These are phyloP conservation scores for Ogataea paradorogensis DNA, from an alignment of 805 yeast species.

Conservation along the genomic window DNA sequence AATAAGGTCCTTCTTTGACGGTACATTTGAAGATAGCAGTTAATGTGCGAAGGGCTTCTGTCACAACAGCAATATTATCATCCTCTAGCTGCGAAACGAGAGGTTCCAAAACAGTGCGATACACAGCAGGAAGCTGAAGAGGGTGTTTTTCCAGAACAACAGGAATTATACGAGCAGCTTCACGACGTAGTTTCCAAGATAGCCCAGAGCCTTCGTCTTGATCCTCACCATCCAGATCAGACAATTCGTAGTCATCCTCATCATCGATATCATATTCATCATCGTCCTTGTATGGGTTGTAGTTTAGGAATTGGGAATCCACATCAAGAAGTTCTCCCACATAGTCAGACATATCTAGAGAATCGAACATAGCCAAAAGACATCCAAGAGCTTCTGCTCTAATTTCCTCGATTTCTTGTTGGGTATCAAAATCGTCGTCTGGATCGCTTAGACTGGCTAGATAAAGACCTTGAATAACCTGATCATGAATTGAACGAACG, in stretches of 20 bases:
- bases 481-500: conserved; percentile 11
- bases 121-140: conserved; percentile 33
- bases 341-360: conserved; percentile 32
- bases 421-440: conserved; percentile 34
- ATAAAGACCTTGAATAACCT: conserved; percentile 14
- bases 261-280: conserved; percentile 32
- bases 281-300: conserved; percentile 45
- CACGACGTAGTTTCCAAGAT: conserved; percentile 63
- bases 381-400: conserved; percentile 49
- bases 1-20: conserved; percentile 31
- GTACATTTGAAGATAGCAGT: conserved; percentile 38
- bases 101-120: conserved; percentile 29
- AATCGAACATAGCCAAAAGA: conserved; percentile 39
- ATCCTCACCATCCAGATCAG: conserved; percentile 44
- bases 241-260: conserved; percentile 37
- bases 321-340: conserved; percentile 30
- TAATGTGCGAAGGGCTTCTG: conserved; percentile 46
- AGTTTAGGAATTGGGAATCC: conserved; percentile 34
- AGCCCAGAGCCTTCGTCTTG: conserved; percentile 36
- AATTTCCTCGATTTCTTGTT: conserved; percentile 32
- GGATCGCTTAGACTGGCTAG: conserved; percentile 23
- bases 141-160: conserved; percentile 40
- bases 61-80: conserved; percentile 47
- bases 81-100: conserved; percentile 40
- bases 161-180: conserved; percentile 43